Evolutionary conservation across 2,329 filamentous ascomycete genomes (phyloP).

Genomic region (Dactylellina drechsleri): DNA sequence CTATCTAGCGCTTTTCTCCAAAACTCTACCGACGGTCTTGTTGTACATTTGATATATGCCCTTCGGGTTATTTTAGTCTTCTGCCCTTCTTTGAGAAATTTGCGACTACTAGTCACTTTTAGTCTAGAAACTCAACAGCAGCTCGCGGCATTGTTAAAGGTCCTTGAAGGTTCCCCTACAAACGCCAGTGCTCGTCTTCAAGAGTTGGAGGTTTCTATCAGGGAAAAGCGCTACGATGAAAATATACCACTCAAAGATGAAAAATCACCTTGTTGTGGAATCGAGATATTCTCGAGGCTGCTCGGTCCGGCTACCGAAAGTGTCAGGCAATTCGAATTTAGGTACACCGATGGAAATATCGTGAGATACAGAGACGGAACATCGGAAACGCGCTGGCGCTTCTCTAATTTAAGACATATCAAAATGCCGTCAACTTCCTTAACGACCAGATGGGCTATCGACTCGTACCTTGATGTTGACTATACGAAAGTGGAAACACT

Average conservation of each 20-base stretch:
- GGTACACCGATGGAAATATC: neutral
- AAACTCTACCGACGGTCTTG: constrained; percentile 16
- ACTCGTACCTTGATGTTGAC: neutral
- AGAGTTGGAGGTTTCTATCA: constrained; percentile 11
- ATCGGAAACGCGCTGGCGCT: neutral
- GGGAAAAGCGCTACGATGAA: neutral
- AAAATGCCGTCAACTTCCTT: neutral
- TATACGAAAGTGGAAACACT: neutral
- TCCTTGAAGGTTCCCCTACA: neutral
- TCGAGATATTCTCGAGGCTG: neutral
- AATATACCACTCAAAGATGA: neutral
- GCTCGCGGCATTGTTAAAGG: neutral
- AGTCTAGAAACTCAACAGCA: neutral
- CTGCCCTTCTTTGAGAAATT: constrained; percentile 6
- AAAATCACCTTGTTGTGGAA: neutral
- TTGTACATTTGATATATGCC: constrained; percentile 22
- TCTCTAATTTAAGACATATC: constrained; percentile 2
- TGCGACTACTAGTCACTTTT: constrained; percentile 4
- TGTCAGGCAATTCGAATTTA: neutral
- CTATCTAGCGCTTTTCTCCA: constrained; percentile 11
- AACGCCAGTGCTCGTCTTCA: neutral
- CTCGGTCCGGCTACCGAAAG: neutral
- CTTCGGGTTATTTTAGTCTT: constrained; percentile 3
- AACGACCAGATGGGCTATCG: neutral
- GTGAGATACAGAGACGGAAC: neutral